Evolutionary conservation across 2,329 filamentous ascomycete genomes (phyloP), one percentile per base, ranked within the genome.

Genomic region (Fusarium lyarnte): DNA sequence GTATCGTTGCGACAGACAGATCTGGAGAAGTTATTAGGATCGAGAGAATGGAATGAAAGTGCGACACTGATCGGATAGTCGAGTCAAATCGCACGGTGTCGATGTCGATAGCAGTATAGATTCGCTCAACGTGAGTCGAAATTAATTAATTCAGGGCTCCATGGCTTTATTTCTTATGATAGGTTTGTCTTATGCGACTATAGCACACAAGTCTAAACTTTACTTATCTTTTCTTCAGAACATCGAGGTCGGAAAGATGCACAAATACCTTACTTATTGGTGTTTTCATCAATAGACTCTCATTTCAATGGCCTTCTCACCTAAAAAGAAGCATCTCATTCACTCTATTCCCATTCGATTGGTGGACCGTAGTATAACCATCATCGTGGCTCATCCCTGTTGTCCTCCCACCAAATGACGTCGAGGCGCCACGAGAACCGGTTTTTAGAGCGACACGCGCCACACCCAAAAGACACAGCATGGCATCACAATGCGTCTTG

Each of bases 381-480:
- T n/a, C 58, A 47, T 36, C 41, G 67, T 74, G 70, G 71, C 70
- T 69, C 66, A 68, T 68, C 65, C 65, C 43, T 68, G 65, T 46
- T n/a, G 21, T 17, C 38, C 19, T 53, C 49, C 49, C 49, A 53
- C 33, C 33, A 29, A 39, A 77, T 77, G 74, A 77, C 75, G 75
- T 77, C 67, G 58, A 46, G 53, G 62, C 63, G 58, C 58, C 73
- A 63, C 58, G 58, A 76, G 71, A 77, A 73, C 75, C 63, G 62
- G 75, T 77, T 77, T 76, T 74, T 53, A 59, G 39, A 54, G 62
- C 47, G 57, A 63, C 71, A 73, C 70, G 58, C 70, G 72, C 73
- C 70, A 75, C 70, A 74, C 49, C 62, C 53, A 62, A 70, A 66
- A 49, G 58, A 64, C 63, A 29, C 12, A 25, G n/a, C 46, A 67